phyloP scores from a whole-genome alignment of 2,329 filamentous ascomycete genomes.

The Beauveria caledonica region DNA sequence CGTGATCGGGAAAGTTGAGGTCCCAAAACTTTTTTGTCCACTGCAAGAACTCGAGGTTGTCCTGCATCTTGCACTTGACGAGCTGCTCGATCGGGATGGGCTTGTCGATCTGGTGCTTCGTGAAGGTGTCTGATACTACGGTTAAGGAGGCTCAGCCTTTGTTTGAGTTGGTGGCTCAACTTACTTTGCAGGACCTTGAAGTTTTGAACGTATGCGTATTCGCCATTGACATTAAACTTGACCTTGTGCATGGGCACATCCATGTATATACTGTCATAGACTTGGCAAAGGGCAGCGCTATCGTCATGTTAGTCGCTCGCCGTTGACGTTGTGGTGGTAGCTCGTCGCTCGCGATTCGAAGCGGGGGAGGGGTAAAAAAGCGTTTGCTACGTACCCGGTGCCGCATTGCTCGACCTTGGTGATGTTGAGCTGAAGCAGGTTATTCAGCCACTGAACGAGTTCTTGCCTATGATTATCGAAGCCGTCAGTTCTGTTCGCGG shows the following conservation, averaged over 20 bases:
- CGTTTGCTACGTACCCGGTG: constrained; percentile 63
- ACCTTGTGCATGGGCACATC: constrained; percentile 93
- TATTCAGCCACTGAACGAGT: constrained; percentile 93
- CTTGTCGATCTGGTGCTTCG: constrained; percentile 80
- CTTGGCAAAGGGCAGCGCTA: constrained; percentile 91
- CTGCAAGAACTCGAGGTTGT: constrained; percentile 97
- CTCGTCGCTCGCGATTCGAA: constrained; percentile 9
- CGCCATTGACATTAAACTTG: constrained; percentile 96
- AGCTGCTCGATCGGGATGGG: constrained; percentile 81
- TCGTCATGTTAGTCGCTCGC: constrained; percentile 13
- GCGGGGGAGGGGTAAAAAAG: constrained; percentile 15
- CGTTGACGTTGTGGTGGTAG: neutral
- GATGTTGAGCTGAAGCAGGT: constrained; percentile 93
- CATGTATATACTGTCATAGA: constrained; percentile 96
- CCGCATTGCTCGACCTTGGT: constrained; percentile 99
- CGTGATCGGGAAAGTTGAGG: constrained; percentile 92
- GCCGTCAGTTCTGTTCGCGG: neutral
- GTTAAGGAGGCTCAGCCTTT: neutral
- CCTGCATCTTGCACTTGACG: constrained; percentile 99
- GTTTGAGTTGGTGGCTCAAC: constrained; percentile 21
- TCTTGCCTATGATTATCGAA: constrained; percentile 62
- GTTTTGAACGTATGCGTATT: constrained; percentile 97
- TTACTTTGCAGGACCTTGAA: constrained; percentile 96
- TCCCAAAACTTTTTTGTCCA: constrained; percentile 98
- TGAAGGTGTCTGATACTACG: constrained; percentile 58